Conservation (phyloP, 805 yeast genomes). For the Yarrowia sp. region DNA sequence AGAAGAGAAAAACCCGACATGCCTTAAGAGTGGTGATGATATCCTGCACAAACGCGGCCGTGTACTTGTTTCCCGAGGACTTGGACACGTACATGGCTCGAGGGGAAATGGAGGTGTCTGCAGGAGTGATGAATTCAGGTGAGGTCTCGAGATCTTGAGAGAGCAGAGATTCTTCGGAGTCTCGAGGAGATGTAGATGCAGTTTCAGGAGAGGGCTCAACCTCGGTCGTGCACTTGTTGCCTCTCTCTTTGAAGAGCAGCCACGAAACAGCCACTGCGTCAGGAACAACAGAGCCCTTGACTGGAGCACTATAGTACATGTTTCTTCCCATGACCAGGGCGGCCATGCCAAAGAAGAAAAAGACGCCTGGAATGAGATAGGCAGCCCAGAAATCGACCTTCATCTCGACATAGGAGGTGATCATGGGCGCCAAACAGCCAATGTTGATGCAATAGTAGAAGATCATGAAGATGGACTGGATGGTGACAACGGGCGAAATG, state of each 20-base stretch:
- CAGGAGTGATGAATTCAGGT: not conserved
- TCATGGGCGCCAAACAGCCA: conserved; percentile 76
- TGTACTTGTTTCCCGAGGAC: conserved; percentile 58
- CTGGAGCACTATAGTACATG: conserved; percentile 63
- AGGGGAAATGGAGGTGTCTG: not conserved
- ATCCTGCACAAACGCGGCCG: conserved; percentile 75
- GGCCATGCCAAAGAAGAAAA: conserved; percentile 65
- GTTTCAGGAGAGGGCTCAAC: not conserved
- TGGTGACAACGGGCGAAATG: conserved; percentile 70
- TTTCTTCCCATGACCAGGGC: conserved; percentile 62
- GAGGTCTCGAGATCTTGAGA: conserved; percentile 7
- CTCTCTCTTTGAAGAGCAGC: conserved; percentile 56
- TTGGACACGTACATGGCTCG: conserved; percentile 43
- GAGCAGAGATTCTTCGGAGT: not conserved
- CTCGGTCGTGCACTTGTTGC: conserved; percentile 39
- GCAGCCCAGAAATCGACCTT: conserved; percentile 71
- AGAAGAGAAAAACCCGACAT: conserved; percentile 74
- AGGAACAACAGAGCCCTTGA: conserved; percentile 65
- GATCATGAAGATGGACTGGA: conserved; percentile 75
- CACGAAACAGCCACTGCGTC: conserved; percentile 57
- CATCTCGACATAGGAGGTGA: conserved; percentile 74
- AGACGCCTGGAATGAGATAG: conserved; percentile 70
- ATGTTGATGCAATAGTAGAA: conserved; percentile 79
- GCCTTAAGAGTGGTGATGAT: conserved; percentile 68
- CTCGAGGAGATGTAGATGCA: not conserved